Conservation (phyloP, 139 green algal genomes). For the Chlamydomonas sphaeroides region DNA sequence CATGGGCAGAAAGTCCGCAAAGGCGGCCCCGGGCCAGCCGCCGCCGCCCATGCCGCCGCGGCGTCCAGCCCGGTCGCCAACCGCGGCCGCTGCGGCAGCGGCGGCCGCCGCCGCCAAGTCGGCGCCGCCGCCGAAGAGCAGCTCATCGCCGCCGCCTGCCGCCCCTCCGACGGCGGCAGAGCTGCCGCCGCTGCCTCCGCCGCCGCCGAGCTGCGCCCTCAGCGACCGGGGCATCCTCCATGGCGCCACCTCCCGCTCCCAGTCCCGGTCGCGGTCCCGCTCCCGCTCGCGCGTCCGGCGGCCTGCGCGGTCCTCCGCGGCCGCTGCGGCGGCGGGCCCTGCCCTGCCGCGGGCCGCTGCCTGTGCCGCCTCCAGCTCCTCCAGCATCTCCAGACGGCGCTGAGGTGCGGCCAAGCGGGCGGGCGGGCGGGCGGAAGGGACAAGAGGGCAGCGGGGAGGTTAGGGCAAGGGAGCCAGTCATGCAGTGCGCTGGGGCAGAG, state of each 20-base stretch:
- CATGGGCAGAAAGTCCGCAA: conserved; percentile 11
- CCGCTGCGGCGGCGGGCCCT: not conserved
- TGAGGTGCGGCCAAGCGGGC: too few relatives aligned
- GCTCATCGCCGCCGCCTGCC: too few relatives aligned
- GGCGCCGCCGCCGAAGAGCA: too few relatives aligned
- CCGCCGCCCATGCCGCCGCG: not conserved
- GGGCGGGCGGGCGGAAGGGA: too few relatives aligned
- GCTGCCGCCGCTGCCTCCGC: not conserved
- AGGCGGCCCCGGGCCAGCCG: not conserved
- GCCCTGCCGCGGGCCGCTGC: too few relatives aligned
- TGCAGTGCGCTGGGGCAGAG: too few relatives aligned
- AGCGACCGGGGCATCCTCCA: not conserved
- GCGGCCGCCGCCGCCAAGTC: not conserved
- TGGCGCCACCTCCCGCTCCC: too few relatives aligned
- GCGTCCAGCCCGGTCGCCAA: not conserved
- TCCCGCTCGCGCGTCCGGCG: too few relatives aligned
- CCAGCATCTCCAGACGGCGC: conserved; percentile 25
- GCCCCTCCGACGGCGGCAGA: not conserved
- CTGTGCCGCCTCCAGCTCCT: conserved; percentile 12
- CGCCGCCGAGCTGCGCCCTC: too few relatives aligned
- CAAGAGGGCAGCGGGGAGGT: too few relatives aligned
- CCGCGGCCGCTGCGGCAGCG: not conserved
- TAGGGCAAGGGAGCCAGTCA: not conserved
- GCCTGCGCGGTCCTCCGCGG: not conserved
- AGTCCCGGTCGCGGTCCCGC: not conserved